These are phyloP conservation scores for Scenedesmus sp. DNA, from an alignment of 163 green algal genomes.

Conservation along the genomic window DNA sequence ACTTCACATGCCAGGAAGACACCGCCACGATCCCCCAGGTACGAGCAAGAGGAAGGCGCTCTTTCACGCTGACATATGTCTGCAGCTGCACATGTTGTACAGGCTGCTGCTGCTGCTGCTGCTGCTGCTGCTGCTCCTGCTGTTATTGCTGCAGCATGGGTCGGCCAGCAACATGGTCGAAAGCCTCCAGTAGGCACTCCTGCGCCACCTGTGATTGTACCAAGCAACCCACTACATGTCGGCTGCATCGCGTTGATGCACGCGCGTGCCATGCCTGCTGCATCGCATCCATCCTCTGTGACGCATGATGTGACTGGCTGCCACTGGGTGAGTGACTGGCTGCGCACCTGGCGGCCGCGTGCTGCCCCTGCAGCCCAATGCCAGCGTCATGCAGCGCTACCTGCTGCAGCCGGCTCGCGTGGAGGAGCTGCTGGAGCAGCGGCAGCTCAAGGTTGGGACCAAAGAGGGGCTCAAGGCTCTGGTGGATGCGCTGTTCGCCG, in stretches of 20 bases:
- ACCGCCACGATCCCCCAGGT: neutral
- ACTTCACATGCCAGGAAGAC: neutral
- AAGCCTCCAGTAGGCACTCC: too few relatives aligned
- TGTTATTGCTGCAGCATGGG: neutral
- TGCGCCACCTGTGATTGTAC: too few relatives aligned
- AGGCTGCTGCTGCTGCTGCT: neutral
- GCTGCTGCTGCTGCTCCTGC: neutral
- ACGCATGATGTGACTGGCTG: neutral
- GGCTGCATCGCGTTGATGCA: neutral
- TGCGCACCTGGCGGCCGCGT: neutral
- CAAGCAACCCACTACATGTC: too few relatives aligned
- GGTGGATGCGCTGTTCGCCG: conserved; percentile 12
- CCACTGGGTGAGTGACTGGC: neutral
- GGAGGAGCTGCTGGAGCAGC: conserved; percentile 4
- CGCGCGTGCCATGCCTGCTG: neutral
- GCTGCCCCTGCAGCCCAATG: neutral
- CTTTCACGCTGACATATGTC: neutral
- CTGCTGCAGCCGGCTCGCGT: conserved; percentile 25
- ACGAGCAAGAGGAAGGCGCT: neutral
- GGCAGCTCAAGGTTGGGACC: neutral
- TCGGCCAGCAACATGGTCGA: too few relatives aligned
- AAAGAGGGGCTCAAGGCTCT: conserved; percentile 24
- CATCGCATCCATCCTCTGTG: neutral
- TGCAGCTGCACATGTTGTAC: neutral
- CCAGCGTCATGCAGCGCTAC: conserved; percentile 22